These are phyloP conservation scores for Phyllosticta citrichinensis DNA, from an alignment of 2,329 filamentous ascomycete genomes.

Conservation along the genomic window DNA sequence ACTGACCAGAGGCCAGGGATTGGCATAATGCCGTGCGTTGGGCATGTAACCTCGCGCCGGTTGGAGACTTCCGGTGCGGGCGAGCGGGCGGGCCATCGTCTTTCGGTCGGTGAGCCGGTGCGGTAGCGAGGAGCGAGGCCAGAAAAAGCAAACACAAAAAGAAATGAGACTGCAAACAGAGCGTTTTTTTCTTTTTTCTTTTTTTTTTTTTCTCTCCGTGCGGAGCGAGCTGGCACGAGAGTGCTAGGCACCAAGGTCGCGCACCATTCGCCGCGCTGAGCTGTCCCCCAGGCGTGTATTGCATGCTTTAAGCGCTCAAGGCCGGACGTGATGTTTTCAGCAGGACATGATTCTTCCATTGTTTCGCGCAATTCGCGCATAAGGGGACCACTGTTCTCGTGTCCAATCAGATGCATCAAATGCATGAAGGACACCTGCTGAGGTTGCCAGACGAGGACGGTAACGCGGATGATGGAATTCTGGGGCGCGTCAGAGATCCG, in stretches of 20 bases:
- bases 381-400: background rate
- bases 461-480: background rate
- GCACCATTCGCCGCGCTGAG: too few relatives aligned
- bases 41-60: background rate
- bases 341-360: background rate
- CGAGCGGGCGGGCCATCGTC: background rate
- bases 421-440: background rate
- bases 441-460: background rate
- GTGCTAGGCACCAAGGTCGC: too few relatives aligned
- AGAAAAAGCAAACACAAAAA: background rate
- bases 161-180: background rate
- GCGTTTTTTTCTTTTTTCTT: background rate
- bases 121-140: background rate
- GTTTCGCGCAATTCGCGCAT: background rate
- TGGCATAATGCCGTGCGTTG: background rate
- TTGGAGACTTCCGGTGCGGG: background rate
- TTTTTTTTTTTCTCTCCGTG: background rate
- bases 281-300: too few relatives aligned
- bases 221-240: background rate
- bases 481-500: background rate
- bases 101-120: background rate
- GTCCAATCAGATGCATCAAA: background rate
- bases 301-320: background rate
- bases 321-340: background rate
- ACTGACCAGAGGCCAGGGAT: background rate